Percentiles rank a stretch among this genome's conserved stretches.
phyloP scores from a whole-genome alignment of 2,329 filamentous ascomycete species.

The Penicillium sp. region DNA sequence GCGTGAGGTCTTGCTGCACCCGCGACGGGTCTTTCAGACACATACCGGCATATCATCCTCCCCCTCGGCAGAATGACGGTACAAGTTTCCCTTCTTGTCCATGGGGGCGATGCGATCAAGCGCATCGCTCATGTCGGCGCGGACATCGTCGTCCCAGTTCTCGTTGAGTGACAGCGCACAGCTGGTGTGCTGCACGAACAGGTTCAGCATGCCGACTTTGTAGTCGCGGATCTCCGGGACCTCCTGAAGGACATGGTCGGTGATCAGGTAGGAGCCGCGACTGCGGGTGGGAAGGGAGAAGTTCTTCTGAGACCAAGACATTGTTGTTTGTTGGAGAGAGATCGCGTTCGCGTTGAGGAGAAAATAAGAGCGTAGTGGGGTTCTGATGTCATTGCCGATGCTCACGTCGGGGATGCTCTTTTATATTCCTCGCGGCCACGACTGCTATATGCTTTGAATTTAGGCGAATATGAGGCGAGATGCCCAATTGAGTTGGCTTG shows the following conservation, averaged over 20 bases:
- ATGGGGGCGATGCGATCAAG: slow-evolving; percentile 87
- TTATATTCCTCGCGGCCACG: too few species aligned
- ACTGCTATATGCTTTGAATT: too few species aligned
- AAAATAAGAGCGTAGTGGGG: slow-evolving; percentile 50
- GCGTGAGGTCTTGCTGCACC: neutral
- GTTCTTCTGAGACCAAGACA: slow-evolving; percentile 82
- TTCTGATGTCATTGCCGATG: slow-evolving; percentile 19
- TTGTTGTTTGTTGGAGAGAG: slow-evolving; percentile 18
- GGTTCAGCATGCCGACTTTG: slow-evolving; percentile 81
- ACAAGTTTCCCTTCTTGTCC: slow-evolving; percentile 74
- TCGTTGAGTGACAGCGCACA: slow-evolving; percentile 92
- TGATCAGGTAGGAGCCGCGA: slow-evolving; percentile 88
- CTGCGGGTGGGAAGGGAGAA: slow-evolving; percentile 75
- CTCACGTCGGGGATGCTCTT: too few species aligned
- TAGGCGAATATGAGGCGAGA: too few species aligned
- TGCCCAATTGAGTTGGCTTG: too few species aligned
- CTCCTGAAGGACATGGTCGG: slow-evolving; percentile 68
- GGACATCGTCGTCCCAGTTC: slow-evolving; percentile 85
- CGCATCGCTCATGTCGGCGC: slow-evolving; percentile 89
- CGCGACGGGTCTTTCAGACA: slow-evolving; percentile 12
- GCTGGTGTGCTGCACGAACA: slow-evolving; percentile 95
- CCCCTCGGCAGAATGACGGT: slow-evolving; percentile 85
- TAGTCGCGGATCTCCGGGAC: slow-evolving; percentile 81
- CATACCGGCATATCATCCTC: slow-evolving; percentile 87
- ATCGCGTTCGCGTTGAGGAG: slow-evolving; percentile 32